Percentiles rank a stretch among this genome's conserved stretches.
Conservation (phyloP, 1,284 basidiomycete genomes). For the Ustilago esculenta region DNA sequence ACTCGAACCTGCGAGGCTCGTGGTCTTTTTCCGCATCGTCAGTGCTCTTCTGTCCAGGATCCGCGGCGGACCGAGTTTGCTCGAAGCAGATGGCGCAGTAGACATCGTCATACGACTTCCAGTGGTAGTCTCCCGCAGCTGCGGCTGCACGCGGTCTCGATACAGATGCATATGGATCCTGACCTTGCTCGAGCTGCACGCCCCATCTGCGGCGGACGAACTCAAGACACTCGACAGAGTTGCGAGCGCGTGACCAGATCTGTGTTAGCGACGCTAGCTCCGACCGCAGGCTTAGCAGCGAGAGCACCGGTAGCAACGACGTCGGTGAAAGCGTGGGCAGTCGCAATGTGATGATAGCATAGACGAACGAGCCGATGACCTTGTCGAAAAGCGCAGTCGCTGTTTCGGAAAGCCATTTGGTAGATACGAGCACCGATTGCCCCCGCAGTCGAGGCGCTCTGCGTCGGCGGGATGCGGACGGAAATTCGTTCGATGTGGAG, state of each 20-base stretch:
- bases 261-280: conserved; percentile 37
- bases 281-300: conserved; percentile 45
- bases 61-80: conserved; percentile 13
- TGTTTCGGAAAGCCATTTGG: conserved; percentile 49
- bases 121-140: conserved; percentile 34
- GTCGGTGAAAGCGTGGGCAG: conserved; percentile 54
- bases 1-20: conserved; percentile 10
- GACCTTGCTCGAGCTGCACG: conserved; percentile 13
- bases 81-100: conserved; percentile 57
- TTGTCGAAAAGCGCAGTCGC: conserved; percentile 42
- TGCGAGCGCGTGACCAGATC: conserved; percentile 43
- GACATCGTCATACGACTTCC: conserved; percentile 46
- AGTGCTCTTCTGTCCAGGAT: no score
- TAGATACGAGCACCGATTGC: conserved; percentile 44
- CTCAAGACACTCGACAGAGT: conserved; percentile 51
- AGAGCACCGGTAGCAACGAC: conserved; percentile 45
- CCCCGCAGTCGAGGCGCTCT: conserved; percentile 46
- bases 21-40: neutral
- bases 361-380: conserved; percentile 40
- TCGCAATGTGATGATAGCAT: conserved; percentile 42
- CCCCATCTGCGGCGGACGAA: conserved; percentile 53
- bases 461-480: conserved; percentile 19
- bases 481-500: neutral
- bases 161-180: conserved; percentile 27
- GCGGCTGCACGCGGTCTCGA: conserved; percentile 23